Evolutionary conservation across 2,329 filamentous ascomycete genomes (phyloP), one percentile per base, ranked within the genome.

Genomic region (Ceratocystis albifundus): DNA sequence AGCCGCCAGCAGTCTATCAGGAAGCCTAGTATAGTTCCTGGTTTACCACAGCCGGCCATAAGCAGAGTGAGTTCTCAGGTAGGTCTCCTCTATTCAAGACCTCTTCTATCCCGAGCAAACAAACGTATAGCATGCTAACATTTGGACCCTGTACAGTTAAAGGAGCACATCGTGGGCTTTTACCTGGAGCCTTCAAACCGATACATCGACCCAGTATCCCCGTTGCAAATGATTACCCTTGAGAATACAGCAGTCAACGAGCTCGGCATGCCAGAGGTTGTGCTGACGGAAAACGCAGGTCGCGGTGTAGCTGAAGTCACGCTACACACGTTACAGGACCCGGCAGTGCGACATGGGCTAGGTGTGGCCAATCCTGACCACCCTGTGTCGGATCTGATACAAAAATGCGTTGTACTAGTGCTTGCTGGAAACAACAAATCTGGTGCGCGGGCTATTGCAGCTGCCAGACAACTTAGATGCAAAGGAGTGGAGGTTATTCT

Each of bases 381-480:
- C 6, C 70, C 72, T 22, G 73, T 74, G 20, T 70, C 68, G 15
- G 68, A 69, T 72, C 7, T 71, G 70, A 45, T 66, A 73, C 50
- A 73, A 68, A 68, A 74, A 55, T 74, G 75, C 3, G 79, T 80
- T 0, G 77, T 85, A 41, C 85, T 96, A 25, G 84, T 97, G 5
- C 80, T 97, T n/a, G 92, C 90, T 0, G 93, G 94, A n/a, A 97
- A 96, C 74, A 93, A 96, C 75, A 90, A 90, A 70, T 91, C 88
- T 0, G 92, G 93, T 48, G 87, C 89, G 46, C 83, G 93, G 67
- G 90, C 91, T 2, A 81, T 97, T 65, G 89, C 90, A 15, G 91
- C 91, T 3, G 91, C 88, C 32, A 85, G 94, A 3, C 92, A 97
- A 74, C 82, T 97, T 7, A 85, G 89, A 64, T 93, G 92, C 72